phyloP scores from a whole-genome alignment of 2,329 filamentous ascomycete genomes.

The Diplocarpon mali region DNA sequence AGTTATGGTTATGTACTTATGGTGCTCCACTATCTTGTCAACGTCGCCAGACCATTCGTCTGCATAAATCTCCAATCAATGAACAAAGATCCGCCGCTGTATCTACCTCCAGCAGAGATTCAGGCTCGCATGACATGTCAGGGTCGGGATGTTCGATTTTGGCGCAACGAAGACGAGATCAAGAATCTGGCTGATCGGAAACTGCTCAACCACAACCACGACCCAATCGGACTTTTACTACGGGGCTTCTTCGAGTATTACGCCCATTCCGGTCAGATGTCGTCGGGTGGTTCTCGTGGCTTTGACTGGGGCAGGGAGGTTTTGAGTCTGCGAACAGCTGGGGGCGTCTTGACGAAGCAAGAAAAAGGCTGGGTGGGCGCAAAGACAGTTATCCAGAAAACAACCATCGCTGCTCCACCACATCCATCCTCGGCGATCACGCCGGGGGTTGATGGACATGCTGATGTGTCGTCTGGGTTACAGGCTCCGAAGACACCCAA shows the following conservation, averaged over 20 bases:
- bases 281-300: slow-evolving; percentile 38
- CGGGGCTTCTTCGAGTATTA: slow-evolving; percentile 86
- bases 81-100: slow-evolving; percentile 34
- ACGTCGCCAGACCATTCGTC: slow-evolving; percentile 69
- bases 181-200: slow-evolving; percentile 43
- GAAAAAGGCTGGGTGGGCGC: slow-evolving; percentile 82
- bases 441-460: slow-evolving; percentile 2
- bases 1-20: slow-evolving; percentile 90
- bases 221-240: slow-evolving; percentile 60
- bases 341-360: slow-evolving; percentile 61
- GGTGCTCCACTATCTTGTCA: slow-evolving; percentile 83
- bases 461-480: background rate
- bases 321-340: slow-evolving; percentile 61
- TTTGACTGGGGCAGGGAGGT: slow-evolving; percentile 79
- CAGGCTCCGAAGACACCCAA: slow-evolving; percentile 10
- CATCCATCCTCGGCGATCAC: slow-evolving; percentile 12
- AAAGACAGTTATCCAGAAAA: slow-evolving; percentile 52
- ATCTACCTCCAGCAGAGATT: slow-evolving; percentile 33
- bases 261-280: slow-evolving; percentile 47
- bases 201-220: slow-evolving; percentile 54
- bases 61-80: slow-evolving; percentile 69
- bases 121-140: slow-evolving; percentile 36
- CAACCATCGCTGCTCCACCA: slow-evolving; percentile 27
- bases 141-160: slow-evolving; percentile 65
- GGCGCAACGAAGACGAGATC: slow-evolving; percentile 64